phyloP scores from a whole-genome alignment of 257 asterid species.

The Cynanchum wilfordii region DNA sequence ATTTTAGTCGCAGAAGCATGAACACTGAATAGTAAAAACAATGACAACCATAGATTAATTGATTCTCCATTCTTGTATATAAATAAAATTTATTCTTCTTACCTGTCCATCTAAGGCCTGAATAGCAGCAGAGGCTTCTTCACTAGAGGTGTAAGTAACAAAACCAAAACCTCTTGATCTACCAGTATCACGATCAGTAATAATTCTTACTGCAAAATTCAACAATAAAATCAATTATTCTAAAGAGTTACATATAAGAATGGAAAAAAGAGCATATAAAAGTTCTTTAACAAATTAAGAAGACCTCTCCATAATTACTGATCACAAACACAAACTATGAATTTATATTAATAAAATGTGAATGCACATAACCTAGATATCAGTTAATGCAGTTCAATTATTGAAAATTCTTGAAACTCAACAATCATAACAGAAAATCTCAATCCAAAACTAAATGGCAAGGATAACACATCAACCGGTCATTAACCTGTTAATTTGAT shows the following conservation, averaged over 20 bases:
- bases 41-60: neutral
- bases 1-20: neutral
- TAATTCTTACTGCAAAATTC: constrained; percentile 55
- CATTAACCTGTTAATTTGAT: neutral
- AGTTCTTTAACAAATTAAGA: neutral
- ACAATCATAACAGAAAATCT: neutral
- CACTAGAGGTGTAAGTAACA: constrained; percentile 49
- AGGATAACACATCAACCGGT: neutral
- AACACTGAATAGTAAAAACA: neutral
- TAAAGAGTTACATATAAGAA: neutral
- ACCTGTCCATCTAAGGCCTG: constrained; percentile 91
- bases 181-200: constrained; percentile 69
- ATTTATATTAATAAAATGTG: neutral
- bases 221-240: neutral
- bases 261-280: neutral
- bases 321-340: neutral
- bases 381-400: neutral
- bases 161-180: constrained; percentile 92
- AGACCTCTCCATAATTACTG: neutral
- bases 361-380: neutral
- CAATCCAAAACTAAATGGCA: neutral
- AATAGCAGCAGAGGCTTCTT: constrained; percentile 84
- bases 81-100: neutral
- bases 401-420: neutral
- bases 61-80: neutral